Evolutionary conservation across 2,329 filamentous ascomycete species (phyloP).

Genomic region (Phialemoniopsis sp.): DNA sequence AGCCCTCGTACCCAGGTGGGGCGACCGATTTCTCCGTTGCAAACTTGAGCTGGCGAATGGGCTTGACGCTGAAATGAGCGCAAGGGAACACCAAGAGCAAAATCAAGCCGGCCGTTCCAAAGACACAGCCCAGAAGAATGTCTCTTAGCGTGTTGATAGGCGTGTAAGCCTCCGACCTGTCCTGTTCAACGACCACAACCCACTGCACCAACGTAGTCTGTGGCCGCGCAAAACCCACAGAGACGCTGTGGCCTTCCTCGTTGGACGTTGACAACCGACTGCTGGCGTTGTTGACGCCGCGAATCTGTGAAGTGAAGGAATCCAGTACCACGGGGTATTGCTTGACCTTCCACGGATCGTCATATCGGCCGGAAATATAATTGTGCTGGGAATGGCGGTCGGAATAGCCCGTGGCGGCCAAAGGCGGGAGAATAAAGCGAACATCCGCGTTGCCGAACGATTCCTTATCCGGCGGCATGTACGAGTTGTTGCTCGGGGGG

Average conservation of each 20-base stretch:
- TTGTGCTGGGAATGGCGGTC: slow-evolving; percentile 47
- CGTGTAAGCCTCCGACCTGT: slow-evolving; percentile 67
- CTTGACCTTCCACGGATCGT: slow-evolving; percentile 52
- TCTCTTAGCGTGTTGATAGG: slow-evolving; percentile 73
- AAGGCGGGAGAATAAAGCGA: slow-evolving; percentile 58
- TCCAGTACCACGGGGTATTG: slow-evolving; percentile 59
- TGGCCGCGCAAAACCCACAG: slow-evolving; percentile 75
- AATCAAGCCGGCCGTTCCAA: slow-evolving; percentile 73
- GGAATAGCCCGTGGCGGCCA: slow-evolving; percentile 22
- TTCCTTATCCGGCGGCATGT: slow-evolving; percentile 25
- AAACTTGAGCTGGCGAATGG: slow-evolving; percentile 70
- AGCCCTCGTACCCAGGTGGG: slow-evolving; percentile 55
- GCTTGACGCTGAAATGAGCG: slow-evolving; percentile 76
- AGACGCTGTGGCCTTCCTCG: slow-evolving; percentile 65
- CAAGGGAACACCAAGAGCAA: slow-evolving; percentile 70
- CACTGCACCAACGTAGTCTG: slow-evolving; percentile 69
- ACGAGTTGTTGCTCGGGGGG: slow-evolving; percentile 47
- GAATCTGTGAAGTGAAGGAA: slow-evolving; percentile 46
- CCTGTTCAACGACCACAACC: slow-evolving; percentile 78
- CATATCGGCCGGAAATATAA: slow-evolving; percentile 33
- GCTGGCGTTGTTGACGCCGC: slow-evolving; percentile 61
- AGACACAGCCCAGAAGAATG: slow-evolving; percentile 79
- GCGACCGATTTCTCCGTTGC: slow-evolving; percentile 72
- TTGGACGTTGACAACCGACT: slow-evolving; percentile 66
- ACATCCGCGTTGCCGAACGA: slow-evolving; percentile 40